A percentile compares a stretch with the other conserved stretches of the same genome.
phyloP scores from a whole-genome alignment of 257 asterid genomes.

The Scutellaria galericulata region DNA sequence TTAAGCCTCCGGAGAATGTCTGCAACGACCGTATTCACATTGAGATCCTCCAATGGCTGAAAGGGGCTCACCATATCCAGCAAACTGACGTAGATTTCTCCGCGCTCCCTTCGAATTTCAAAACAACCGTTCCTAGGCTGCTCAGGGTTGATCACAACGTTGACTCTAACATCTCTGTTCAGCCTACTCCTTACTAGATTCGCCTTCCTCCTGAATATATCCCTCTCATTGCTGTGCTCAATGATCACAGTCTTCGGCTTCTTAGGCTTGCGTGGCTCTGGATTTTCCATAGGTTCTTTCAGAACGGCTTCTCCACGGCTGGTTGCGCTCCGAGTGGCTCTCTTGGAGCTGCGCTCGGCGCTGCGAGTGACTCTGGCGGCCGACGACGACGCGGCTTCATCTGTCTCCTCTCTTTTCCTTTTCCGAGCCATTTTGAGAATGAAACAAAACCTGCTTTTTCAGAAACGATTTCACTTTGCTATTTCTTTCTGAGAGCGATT shows the following conservation, averaged over 20 bases:
- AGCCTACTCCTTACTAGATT: constrained; percentile 42
- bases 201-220: constrained; percentile 50
- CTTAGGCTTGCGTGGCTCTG: constrained; percentile 27
- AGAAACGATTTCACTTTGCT: background rate
- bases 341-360: background rate
- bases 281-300: background rate
- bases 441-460: background rate
- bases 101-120: constrained; percentile 64
- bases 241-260: constrained; percentile 29
- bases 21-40: constrained; percentile 62
- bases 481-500: background rate
- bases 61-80: constrained; percentile 75
- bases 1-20: constrained; percentile 53
- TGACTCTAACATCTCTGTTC: constrained; percentile 46
- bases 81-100: constrained; percentile 60
- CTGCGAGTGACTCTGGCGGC: background rate
- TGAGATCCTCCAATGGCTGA: constrained; percentile 51
- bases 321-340: constrained; percentile 27
- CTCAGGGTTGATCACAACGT: constrained; percentile 55
- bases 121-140: constrained; percentile 70
- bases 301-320: background rate
- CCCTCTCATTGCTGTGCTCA: constrained; percentile 48
- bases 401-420: background rate
- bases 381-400: background rate
- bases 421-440: constrained; percentile 7